Conservation (phyloP, 805 yeast genomes). For the Sugiyamaella chiloensis region DNA sequence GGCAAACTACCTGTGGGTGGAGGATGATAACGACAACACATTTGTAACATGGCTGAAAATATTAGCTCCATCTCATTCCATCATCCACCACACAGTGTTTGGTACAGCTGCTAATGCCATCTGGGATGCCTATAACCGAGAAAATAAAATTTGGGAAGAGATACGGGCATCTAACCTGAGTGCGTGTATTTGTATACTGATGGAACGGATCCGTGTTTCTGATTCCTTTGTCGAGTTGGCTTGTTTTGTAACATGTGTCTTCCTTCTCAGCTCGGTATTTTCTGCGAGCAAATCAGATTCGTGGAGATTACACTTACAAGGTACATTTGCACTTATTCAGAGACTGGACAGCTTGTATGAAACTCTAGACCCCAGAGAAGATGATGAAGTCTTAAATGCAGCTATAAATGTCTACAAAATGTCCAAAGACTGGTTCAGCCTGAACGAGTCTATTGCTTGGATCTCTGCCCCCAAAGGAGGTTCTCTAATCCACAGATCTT, state of each 20-base stretch:
- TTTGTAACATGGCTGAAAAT: not conserved
- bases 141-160: not conserved
- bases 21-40: not conserved
- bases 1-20: not conserved
- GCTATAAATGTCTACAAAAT: not conserved
- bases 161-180: not conserved
- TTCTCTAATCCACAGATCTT: not conserved
- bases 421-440: not conserved
- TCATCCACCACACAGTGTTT: not conserved
- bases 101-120: not conserved
- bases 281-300: not conserved
- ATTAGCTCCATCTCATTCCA: not conserved
- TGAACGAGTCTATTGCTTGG: not conserved
- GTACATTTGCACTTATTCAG: not conserved
- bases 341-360: not conserved
- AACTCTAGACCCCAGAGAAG: not conserved
- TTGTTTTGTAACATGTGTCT: not conserved
- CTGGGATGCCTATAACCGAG: not conserved
- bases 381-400: not conserved
- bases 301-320: not conserved
- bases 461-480: not conserved
- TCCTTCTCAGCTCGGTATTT: not conserved
- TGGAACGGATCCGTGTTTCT: not conserved
- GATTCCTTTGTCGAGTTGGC: not conserved
- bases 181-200: not conserved